phyloP scores from a whole-genome alignment of 225 moss, liverwort and hornwort genomes.

The Sphagnum tenellum region DNA sequence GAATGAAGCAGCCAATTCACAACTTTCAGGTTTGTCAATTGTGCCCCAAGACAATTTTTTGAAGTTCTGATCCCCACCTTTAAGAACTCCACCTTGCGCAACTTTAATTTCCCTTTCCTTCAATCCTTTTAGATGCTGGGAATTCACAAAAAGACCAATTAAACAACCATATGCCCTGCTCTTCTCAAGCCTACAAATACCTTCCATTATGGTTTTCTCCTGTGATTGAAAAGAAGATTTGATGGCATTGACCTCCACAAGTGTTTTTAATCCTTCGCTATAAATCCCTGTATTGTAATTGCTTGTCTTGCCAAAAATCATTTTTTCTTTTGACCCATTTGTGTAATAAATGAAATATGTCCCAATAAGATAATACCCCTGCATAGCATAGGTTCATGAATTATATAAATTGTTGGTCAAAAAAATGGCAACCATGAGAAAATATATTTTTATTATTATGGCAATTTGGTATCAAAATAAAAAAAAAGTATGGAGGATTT shows the following conservation, averaged over 20 bases:
- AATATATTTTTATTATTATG: no score
- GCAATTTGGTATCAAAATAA: no score
- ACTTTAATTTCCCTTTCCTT: conserved; percentile 1
- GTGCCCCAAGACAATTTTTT: background rate
- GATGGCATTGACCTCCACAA: background rate
- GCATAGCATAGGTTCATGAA: background rate
- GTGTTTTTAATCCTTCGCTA: background rate
- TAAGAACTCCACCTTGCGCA: conserved; percentile 7
- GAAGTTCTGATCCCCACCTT: no score
- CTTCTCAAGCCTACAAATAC: background rate
- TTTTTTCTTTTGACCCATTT: background rate
- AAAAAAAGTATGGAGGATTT: no score
- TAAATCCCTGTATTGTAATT: background rate
- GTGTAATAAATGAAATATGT: background rate
- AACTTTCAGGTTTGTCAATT: fast-evolving
- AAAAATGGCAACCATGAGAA: no score
- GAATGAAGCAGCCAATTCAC: background rate
- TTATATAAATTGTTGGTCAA: no score
- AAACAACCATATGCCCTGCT: background rate
- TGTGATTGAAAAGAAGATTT: background rate
- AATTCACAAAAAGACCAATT: background rate
- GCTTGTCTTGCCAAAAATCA: no score
- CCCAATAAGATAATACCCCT: background rate
- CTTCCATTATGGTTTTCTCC: background rate
- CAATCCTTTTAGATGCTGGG: conserved; percentile 2